Base-by-base conservation (phyloP, 176 grass and related monocot species). In the Chloris gayana region DNA sequence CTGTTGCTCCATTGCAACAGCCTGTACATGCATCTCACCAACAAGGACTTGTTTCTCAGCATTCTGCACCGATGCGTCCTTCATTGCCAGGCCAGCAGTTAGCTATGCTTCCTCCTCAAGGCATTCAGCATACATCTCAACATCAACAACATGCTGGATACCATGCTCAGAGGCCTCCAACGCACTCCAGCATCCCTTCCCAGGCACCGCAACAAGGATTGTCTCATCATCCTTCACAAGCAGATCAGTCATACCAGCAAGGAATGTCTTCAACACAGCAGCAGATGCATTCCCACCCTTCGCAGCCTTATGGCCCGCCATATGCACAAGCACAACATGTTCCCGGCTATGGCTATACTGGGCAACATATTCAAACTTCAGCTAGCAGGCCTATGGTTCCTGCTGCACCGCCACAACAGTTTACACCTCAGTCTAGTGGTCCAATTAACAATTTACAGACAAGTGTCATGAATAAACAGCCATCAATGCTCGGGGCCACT, bases 121-220 rank as follows among this genome's bases (percentile, higher is more conserved):
- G 54, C 64, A 72, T 67, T 82, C 83, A 83, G 49, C 74, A 85
- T 60, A 50, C 68, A 47, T 73, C 73, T 72, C 89, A 91, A 82
- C 76, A 93, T 35, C 85, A 87, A 31, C 83, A 91, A 38, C 79
- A 86, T 83, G 79, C 74, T 81, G 84, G 87, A 15, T 81, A 85
- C 71, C 88, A 88, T 49, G 69, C 73, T 42, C 91, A 83, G 67
- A 44, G 61, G 41, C 56, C 72, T 73, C 77, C 62, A 49, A 80
- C 72, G 77, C 34, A 94, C 68, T 64, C 92, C 64, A 80, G 70
- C 22, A 78, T 91, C 39, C 80, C 82, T 74, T 31, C 70, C 18
- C 92, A 94, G 22, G 56, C 81, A 82, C 51, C 69, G 22, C 83
- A 72, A 38, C 91, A 88, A 82, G 83, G 85, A 69, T 81, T 91